Percentiles rank a stretch among this genome's conserved stretches.
Conservation (phyloP, 1,139 yeast species). For the Torulaspora globosa region DNA sequence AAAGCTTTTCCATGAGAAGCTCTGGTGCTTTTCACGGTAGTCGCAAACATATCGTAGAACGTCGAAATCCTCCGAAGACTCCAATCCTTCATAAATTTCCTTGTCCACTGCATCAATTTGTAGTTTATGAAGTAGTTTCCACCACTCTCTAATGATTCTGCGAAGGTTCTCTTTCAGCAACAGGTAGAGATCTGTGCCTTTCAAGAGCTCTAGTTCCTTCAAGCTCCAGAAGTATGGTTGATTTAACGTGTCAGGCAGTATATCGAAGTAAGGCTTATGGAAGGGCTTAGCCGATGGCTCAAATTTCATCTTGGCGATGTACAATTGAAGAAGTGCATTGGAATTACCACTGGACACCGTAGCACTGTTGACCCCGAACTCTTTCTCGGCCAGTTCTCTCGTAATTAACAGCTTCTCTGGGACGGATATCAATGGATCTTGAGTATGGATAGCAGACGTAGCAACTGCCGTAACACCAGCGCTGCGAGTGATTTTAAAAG, state of each 20-base stretch:
- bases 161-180: slow-evolving; percentile 38
- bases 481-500: slow-evolving; percentile 31
- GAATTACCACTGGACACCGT: slow-evolving; percentile 31
- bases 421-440: slow-evolving; percentile 36
- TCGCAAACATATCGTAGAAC: slow-evolving; percentile 16
- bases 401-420: slow-evolving; percentile 45
- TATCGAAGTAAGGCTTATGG: slow-evolving; percentile 49
- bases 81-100: slow-evolving; percentile 4
- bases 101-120: slow-evolving; percentile 10
- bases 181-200: slow-evolving; percentile 56
- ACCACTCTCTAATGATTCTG: slow-evolving; percentile 34
- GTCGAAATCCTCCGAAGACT: slow-evolving; percentile 9
- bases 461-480: slow-evolving; percentile 45
- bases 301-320: slow-evolving; percentile 44
- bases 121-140: slow-evolving; percentile 13
- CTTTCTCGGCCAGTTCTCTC: slow-evolving; percentile 42
- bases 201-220: slow-evolving; percentile 47
- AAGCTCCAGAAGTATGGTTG: slow-evolving; percentile 64
- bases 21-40: slow-evolving; percentile 3
- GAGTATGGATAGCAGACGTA: slow-evolving; percentile 15
- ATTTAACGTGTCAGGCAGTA: slow-evolving; percentile 54
- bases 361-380: slow-evolving; percentile 34
- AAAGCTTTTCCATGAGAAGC: slow-evolving; percentile 53
- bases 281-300: slow-evolving; percentile 29
- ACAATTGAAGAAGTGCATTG: slow-evolving; percentile 47